phyloP scores from a whole-genome alignment of 495 filamentous ascomycete genomes.

The Mytilinidion resinicola region DNA sequence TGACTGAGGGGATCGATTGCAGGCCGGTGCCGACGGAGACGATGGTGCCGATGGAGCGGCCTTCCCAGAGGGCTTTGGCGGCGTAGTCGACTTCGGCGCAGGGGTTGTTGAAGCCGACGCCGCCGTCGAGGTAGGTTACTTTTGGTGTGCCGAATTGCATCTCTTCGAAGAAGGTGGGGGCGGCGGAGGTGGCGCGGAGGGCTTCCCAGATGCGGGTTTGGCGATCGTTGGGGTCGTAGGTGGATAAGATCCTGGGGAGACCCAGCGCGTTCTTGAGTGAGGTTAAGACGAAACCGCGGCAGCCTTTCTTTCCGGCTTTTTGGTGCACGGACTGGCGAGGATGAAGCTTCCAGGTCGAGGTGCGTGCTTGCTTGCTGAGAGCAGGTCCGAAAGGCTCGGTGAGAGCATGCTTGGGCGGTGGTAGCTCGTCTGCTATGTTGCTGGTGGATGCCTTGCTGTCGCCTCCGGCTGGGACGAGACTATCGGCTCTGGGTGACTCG shows the following conservation, averaged over 20 bases:
- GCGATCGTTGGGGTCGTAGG: slow-evolving; percentile 31
- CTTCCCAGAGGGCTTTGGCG: slow-evolving; percentile 30
- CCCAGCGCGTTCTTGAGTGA: slow-evolving; percentile 31
- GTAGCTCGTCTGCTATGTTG: slow-evolving; percentile 15
- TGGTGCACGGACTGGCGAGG: slow-evolving; percentile 21
- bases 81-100: slow-evolving; percentile 32
- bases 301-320: slow-evolving; percentile 22
- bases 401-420: slow-evolving; percentile 1
- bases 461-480: slow-evolving; percentile 5
- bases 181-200: slow-evolving; percentile 31
- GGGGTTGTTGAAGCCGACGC: slow-evolving; percentile 35
- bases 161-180: slow-evolving; percentile 34
- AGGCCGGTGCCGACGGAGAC: slow-evolving; percentile 33
- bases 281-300: slow-evolving; percentile 29
- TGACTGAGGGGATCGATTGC: slow-evolving; percentile 31
- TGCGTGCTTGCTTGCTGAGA: not conserved
- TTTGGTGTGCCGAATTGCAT: slow-evolving; percentile 32
- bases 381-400: not conserved
- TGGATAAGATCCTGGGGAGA: slow-evolving; percentile 27
- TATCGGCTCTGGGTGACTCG: not conserved
- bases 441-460: slow-evolving; percentile 1
- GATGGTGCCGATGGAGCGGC: slow-evolving; percentile 26
- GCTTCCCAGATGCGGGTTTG: slow-evolving; percentile 31
- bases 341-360: slow-evolving; percentile 27
- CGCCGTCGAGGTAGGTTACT: slow-evolving; percentile 32